Conservation (phyloP, 331 rosid genomes). For the Saraca asoca region DNA sequence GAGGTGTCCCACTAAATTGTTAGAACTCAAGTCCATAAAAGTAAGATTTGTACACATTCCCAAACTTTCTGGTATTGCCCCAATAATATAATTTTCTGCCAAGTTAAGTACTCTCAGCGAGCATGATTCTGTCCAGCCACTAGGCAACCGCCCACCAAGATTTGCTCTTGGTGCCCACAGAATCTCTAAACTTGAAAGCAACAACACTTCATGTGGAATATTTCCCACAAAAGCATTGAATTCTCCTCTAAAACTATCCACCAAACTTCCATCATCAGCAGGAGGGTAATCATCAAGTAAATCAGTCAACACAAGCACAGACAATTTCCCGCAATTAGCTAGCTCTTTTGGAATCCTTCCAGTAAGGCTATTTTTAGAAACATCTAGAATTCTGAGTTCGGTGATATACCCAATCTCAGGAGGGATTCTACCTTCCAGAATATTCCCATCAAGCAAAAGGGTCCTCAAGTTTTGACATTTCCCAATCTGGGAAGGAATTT, state of each 20-base stretch:
- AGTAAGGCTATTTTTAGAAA: constrained; percentile 54
- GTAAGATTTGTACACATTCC: constrained; percentile 53
- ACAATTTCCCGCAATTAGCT: constrained; percentile 47
- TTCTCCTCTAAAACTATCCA: constrained; percentile 53
- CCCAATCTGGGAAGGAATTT: constrained; percentile 54
- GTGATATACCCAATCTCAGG: constrained; percentile 39
- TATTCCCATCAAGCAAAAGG: constrained; percentile 61
- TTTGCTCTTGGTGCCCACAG: constrained; percentile 77
- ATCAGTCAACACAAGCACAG: constrained; percentile 55
- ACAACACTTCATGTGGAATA: constrained; percentile 50
- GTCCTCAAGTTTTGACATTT: constrained; percentile 54
- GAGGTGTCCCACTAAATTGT: constrained; percentile 51
- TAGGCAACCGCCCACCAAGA: constrained; percentile 57
- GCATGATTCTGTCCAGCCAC: constrained; percentile 53
- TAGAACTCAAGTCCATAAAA: constrained; percentile 69
- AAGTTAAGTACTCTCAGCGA: constrained; percentile 57
- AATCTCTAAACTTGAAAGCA: constrained; percentile 54
- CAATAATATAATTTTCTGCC: constrained; percentile 60
- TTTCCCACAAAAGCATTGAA: constrained; percentile 64
- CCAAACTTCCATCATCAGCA: constrained; percentile 29
- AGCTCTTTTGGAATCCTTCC: constrained; percentile 47
- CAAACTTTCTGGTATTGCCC: constrained; percentile 46
- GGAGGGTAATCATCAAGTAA: constrained; percentile 34
- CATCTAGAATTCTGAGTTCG: constrained; percentile 55
- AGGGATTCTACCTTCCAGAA: constrained; percentile 51